A percentile compares a stretch with the other conserved stretches of the same genome.
phyloP scores from a whole-genome alignment of 768 basidiomycete genomes.

The Mycena polygramma region DNA sequence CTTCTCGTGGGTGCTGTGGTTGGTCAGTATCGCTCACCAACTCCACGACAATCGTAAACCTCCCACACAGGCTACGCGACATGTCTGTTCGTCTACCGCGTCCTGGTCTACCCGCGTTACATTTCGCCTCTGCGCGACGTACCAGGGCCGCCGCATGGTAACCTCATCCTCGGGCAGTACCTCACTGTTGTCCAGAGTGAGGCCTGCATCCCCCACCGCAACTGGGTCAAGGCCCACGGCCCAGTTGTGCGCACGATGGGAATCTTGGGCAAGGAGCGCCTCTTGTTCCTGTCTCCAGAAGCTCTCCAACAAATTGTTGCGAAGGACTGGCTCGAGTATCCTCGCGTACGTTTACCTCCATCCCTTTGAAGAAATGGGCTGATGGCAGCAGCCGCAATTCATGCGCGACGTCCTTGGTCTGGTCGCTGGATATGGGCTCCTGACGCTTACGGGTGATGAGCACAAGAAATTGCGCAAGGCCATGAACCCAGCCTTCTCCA shows the following conservation, averaged over 20 bases:
- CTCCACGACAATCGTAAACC: not conserved
- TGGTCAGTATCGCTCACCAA: not conserved
- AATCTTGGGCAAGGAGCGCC: conserved; percentile 58
- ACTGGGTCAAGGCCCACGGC: conserved; percentile 62
- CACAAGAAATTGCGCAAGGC: conserved; percentile 64
- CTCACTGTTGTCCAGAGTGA: conserved; percentile 53
- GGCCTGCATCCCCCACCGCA: conserved; percentile 58
- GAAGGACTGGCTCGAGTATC: conserved; percentile 61
- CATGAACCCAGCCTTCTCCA: conserved; percentile 67
- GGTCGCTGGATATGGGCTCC: conserved; percentile 59
- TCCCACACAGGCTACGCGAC: conserved; percentile 18
- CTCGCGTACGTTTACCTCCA: conserved; percentile 47
- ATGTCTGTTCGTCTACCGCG: conserved; percentile 43
- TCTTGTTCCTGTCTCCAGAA: conserved; percentile 60
- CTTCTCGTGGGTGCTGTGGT: not conserved
- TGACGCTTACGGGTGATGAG: conserved; percentile 63
- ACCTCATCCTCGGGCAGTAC: conserved; percentile 55
- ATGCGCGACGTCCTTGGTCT: conserved; percentile 57
- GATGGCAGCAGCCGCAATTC: conserved; percentile 53
- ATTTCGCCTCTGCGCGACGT: conserved; percentile 54
- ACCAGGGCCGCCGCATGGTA: conserved; percentile 53
- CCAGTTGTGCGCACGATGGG: conserved; percentile 60
- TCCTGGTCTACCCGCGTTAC: conserved; percentile 49
- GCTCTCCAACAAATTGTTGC: conserved; percentile 60
- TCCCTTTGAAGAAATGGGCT: not conserved